phyloP scores from a whole-genome alignment of 1,284 basidiomycete species.

The Trametes versicolor region DNA sequence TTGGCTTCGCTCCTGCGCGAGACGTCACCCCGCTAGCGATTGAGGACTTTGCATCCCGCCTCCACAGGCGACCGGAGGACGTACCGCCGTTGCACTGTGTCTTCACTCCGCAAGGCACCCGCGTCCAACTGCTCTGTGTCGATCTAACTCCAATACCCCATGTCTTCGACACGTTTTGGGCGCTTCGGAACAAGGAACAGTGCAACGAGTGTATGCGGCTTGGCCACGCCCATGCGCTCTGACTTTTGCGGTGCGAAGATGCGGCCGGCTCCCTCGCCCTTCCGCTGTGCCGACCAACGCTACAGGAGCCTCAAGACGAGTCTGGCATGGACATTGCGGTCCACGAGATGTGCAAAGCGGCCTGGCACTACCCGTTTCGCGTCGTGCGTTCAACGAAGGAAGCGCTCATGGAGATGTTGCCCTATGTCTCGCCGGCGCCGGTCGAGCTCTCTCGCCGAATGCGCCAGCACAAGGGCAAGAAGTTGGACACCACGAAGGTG shows the following conservation, averaged over 20 bases:
- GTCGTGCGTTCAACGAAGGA: neutral
- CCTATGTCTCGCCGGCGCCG: neutral
- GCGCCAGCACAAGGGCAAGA: neutral
- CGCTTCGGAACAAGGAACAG: neutral
- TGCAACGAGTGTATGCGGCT: neutral
- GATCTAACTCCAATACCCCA: neutral
- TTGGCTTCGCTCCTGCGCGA: neutral
- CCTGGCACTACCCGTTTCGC: neutral
- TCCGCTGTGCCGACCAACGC: neutral
- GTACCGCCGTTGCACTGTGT: neutral
- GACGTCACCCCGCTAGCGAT: neutral
- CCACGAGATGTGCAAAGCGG: neutral
- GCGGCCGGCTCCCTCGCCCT: neutral
- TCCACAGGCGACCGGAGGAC: neutral
- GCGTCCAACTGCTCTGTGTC: neutral
- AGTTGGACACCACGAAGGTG: neutral
- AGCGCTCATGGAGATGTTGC: neutral
- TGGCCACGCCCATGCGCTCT: neutral
- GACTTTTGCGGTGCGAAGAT: neutral
- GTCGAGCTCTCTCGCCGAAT: neutral
- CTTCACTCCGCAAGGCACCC: conserved; percentile 1
- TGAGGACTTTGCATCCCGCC: neutral
- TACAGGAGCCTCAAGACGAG: neutral
- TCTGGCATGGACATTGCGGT: neutral
- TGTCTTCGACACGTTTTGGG: neutral